phyloP scores from a whole-genome alignment of 73 alveolate genomes.

The Tetrahymena thermophila region DNA sequence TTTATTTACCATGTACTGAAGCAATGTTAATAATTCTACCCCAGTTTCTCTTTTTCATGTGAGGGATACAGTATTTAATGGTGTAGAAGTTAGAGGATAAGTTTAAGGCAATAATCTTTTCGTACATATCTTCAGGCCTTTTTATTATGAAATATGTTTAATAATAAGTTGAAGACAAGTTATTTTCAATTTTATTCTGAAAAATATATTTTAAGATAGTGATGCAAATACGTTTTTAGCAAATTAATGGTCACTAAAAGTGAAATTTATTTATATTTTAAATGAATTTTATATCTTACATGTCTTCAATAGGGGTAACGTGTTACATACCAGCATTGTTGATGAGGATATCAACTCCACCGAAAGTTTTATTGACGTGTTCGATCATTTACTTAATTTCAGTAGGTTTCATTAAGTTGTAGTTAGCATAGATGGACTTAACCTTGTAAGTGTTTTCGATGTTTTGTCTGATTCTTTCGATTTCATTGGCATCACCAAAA shows the following conservation, averaged over 20 bases:
- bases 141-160: not conserved
- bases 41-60: conserved; percentile 26
- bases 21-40: conserved; percentile 45
- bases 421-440: conserved; percentile 14
- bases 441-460: conserved; percentile 11
- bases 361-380: not conserved
- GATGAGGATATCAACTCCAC: conserved; percentile 32
- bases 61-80: conserved; percentile 26
- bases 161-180: not conserved
- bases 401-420: conserved; percentile 18
- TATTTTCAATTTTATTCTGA: not conserved
- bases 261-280: not conserved
- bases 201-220: not conserved
- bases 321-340: conserved; percentile 47
- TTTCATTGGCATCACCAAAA: conserved; percentile 20
- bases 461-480: not conserved
- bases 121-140: conserved; percentile 21
- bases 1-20: conserved; percentile 27
- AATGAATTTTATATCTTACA: not conserved
- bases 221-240: not conserved
- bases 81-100: conserved; percentile 33
- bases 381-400: conserved; percentile 23
- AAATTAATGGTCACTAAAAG: not conserved
- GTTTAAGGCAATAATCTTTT: conserved; percentile 29
- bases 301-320: conserved; percentile 16